phyloP scores from a whole-genome alignment of 441 rosid species.

The Hura crepitans region DNA sequence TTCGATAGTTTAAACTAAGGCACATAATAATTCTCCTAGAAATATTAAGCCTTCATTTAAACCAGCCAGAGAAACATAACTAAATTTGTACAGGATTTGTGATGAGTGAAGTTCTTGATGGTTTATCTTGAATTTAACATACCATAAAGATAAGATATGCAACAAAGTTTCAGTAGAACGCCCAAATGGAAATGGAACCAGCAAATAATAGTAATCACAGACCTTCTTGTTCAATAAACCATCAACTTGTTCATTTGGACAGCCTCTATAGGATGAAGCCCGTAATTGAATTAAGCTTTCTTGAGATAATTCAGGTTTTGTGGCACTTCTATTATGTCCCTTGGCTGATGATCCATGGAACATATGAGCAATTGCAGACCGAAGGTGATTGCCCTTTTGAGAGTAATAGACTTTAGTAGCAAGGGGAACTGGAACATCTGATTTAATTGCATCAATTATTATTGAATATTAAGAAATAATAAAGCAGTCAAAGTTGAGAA shows the following conservation, averaged over 20 bases:
- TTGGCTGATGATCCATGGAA: constrained; percentile 31
- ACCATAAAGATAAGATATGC: constrained; percentile 1
- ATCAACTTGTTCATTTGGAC: constrained; percentile 29
- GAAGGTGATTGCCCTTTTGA: constrained; percentile 49
- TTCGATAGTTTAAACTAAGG: background rate
- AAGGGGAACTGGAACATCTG: constrained; percentile 54
- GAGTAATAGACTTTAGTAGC: constrained; percentile 63
- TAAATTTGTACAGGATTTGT: background rate
- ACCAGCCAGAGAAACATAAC: constrained; percentile 3
- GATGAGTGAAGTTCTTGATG: background rate
- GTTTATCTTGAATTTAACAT: background rate
- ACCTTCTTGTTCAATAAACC: constrained; percentile 31
- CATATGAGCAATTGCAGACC: constrained; percentile 37
- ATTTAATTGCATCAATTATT: constrained; percentile 14
- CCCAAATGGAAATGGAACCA: constrained; percentile 7
- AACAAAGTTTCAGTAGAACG: background rate
- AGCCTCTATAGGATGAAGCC: constrained; percentile 28
- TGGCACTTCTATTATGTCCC: constrained; percentile 22
- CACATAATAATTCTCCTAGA: too few relatives aligned
- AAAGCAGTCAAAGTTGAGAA: constrained; percentile 13
- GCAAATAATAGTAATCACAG: constrained; percentile 10
- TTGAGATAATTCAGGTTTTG: constrained; percentile 27
- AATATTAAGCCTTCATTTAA: background rate
- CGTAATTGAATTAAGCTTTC: constrained; percentile 21
- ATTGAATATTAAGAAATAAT: constrained; percentile 14